Evolutionary conservation across 2,329 filamentous ascomycete genomes (phyloP).

Genomic region (Paraconiothyrium brasiliense): DNA sequence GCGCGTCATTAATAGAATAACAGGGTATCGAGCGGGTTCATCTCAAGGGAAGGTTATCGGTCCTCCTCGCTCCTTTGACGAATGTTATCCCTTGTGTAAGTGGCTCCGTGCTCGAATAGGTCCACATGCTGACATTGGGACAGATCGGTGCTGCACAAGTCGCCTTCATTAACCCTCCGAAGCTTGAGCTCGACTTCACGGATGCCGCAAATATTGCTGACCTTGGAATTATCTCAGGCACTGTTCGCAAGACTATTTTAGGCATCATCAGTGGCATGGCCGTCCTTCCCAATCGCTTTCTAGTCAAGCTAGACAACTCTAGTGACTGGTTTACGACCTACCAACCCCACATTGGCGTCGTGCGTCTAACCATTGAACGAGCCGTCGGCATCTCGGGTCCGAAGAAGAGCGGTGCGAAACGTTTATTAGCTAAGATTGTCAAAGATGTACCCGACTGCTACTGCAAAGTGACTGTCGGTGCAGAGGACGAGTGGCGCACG

Average conservation of each 20-base stretch:
- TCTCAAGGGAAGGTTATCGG: conserved; percentile 55
- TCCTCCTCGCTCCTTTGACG: conserved; percentile 57
- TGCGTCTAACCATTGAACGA: conserved; percentile 57
- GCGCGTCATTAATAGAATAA: conserved; percentile 11
- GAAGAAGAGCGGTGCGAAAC: conserved; percentile 52
- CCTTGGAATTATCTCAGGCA: conserved; percentile 52
- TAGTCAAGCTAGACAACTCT: conserved; percentile 58
- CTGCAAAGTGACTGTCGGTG: conserved; percentile 55
- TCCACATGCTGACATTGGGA: conserved; percentile 16
- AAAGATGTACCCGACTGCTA: conserved; percentile 61
- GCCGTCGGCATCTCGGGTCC: conserved; percentile 52
- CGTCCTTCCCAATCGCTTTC: conserved; percentile 60
- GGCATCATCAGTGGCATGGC: conserved; percentile 57
- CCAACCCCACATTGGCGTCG: conserved; percentile 54
- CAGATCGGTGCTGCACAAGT: conserved; percentile 61
- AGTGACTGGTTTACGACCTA: conserved; percentile 62
- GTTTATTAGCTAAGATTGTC: conserved; percentile 55
- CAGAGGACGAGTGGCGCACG: conserved; percentile 57
- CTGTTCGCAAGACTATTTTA: conserved; percentile 57
- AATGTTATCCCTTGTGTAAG: conserved; percentile 58
- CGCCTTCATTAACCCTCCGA: conserved; percentile 60
- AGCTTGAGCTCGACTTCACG: conserved; percentile 59
- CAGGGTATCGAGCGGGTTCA: conserved; percentile 59
- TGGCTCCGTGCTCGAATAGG: neutral
- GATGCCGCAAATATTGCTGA: conserved; percentile 59